phyloP scores from a whole-genome alignment of 2,329 filamentous ascomycete species.

The Fusarium armeniacum region DNA sequence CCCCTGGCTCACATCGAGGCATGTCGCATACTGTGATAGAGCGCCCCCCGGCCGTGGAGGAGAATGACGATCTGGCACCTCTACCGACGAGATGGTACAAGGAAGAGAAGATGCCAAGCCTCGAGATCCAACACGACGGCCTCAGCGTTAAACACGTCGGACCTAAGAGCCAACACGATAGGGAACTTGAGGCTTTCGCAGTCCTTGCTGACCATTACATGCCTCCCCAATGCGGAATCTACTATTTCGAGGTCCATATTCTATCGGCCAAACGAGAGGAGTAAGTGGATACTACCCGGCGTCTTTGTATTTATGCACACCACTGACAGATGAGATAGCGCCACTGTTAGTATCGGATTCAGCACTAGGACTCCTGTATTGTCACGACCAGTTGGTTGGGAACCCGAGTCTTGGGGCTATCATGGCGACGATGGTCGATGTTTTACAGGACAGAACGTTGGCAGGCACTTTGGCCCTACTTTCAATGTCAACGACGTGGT shows the following conservation, averaged over 20 bases:
- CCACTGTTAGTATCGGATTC: conserved; percentile 74
- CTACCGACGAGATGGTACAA: conserved; percentile 88
- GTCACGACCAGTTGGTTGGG: conserved; percentile 74
- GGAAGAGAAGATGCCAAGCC: conserved; percentile 77
- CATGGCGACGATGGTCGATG: conserved; percentile 77
- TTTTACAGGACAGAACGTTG: conserved; percentile 69
- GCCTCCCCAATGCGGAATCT: conserved; percentile 90
- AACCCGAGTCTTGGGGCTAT: conserved; percentile 77
- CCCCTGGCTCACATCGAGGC: conserved; percentile 74
- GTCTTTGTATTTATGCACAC: too few relatives aligned
- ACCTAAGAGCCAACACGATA: conserved; percentile 62
- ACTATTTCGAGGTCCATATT: conserved; percentile 85
- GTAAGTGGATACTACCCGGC: conserved; percentile 57
- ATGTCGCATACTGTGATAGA: conserved; percentile 89
- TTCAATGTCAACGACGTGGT: conserved; percentile 71
- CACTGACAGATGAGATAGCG: conserved; percentile 56
- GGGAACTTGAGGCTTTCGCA: conserved; percentile 81
- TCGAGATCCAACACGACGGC: conserved; percentile 83
- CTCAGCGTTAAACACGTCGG: conserved; percentile 75
- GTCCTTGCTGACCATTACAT: conserved; percentile 88
- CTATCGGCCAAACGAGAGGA: conserved; percentile 67
- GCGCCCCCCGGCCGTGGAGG: conserved; percentile 72
- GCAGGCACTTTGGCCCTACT: conserved; percentile 69
- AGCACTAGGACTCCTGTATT: conserved; percentile 67
- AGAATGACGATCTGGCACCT: conserved; percentile 71